Evolutionary conservation across 2,329 filamentous ascomycete species (phyloP).

Genomic region (Aureobasidium sp.): DNA sequence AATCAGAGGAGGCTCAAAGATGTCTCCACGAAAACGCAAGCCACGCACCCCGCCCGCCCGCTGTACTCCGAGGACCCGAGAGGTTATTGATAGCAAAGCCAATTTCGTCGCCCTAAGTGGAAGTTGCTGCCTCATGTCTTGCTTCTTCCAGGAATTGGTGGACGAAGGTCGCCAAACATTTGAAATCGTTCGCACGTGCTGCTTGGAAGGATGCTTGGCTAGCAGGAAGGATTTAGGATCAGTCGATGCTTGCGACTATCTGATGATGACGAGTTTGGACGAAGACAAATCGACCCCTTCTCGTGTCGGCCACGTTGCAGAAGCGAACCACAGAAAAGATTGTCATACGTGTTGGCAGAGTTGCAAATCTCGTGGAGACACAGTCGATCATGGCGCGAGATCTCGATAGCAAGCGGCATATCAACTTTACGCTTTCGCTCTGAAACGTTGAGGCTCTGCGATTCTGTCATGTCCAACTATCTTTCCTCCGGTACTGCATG

Average conservation of each 20-base stretch:
- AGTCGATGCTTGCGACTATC: background rate
- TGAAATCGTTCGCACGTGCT: slow-evolving; percentile 4
- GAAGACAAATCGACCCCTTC: background rate
- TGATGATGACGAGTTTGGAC: background rate
- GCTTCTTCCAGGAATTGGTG: background rate
- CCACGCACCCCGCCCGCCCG: background rate
- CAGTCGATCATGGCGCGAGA: slow-evolving; percentile 4
- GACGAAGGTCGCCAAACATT: background rate
- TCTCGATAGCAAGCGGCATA: background rate
- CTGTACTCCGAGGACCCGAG: slow-evolving; percentile 1
- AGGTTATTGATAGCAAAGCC: slow-evolving; percentile 3
- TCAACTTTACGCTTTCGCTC: background rate
- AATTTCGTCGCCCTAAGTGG: background rate
- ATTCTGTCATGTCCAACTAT: background rate
- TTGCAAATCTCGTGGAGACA: background rate
- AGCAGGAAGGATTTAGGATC: background rate
- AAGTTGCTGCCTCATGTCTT: background rate
- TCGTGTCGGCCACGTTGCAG: background rate
- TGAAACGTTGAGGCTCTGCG: slow-evolving; percentile 10
- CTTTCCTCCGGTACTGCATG: background rate
- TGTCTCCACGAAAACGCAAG: slow-evolving; percentile 1
- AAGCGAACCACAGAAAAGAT: background rate
- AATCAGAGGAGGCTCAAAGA: background rate
- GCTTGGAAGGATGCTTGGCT: background rate
- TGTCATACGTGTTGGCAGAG: background rate